Evolutionary conservation across 1,139 yeast genomes (phyloP).

Genomic region (Saccharomyces hybrid): DNA sequence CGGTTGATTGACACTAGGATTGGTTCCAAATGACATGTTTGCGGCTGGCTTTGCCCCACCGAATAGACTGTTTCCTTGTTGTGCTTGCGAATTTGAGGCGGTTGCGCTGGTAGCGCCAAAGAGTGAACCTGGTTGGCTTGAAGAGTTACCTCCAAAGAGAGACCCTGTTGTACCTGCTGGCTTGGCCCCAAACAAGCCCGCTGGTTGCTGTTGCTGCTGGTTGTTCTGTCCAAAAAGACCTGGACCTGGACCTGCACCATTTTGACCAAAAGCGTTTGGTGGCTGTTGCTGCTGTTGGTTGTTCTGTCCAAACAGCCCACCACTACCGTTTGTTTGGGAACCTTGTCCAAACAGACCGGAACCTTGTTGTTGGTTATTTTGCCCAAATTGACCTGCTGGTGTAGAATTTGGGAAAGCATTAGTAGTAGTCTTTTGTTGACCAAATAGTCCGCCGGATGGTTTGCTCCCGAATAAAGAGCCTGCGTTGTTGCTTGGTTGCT

Average conservation of each 20-base stretch:
- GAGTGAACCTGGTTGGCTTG: slow-evolving; percentile 2
- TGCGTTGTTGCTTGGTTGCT: slow-evolving; percentile 14
- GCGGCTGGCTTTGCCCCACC: slow-evolving; percentile 22
- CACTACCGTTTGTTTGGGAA: slow-evolving; percentile 16
- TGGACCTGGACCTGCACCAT: not conserved
- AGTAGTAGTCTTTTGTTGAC: slow-evolving; percentile 5
- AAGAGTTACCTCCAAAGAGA: slow-evolving; percentile 28
- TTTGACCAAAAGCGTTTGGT: not conserved
- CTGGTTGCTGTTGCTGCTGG: slow-evolving; percentile 11
- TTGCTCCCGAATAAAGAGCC: slow-evolving; percentile 30
- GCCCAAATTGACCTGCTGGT: slow-evolving; percentile 26
- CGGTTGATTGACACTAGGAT: slow-evolving; percentile 8
- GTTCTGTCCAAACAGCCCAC: slow-evolving; percentile 29
- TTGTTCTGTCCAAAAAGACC: slow-evolving; percentile 8
- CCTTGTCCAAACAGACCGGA: slow-evolving; percentile 22
- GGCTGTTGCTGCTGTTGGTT: not conserved
- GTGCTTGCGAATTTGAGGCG: slow-evolving; percentile 21
- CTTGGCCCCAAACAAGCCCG: slow-evolving; percentile 29
- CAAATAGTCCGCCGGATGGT: slow-evolving; percentile 10
- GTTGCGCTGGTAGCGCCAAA: slow-evolving; percentile 9
- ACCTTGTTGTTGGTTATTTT: slow-evolving; percentile 13
- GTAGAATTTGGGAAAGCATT: slow-evolving; percentile 14
- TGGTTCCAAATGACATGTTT: slow-evolving; percentile 2
- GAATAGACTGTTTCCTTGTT: slow-evolving; percentile 30
- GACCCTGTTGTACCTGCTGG: slow-evolving; percentile 25